A percentile compares a stretch with the other conserved stretches of the same genome.
Evolutionary conservation across 2,329 filamentous ascomycete genomes (phyloP).

Genomic region (Trichophyton rubrum): DNA sequence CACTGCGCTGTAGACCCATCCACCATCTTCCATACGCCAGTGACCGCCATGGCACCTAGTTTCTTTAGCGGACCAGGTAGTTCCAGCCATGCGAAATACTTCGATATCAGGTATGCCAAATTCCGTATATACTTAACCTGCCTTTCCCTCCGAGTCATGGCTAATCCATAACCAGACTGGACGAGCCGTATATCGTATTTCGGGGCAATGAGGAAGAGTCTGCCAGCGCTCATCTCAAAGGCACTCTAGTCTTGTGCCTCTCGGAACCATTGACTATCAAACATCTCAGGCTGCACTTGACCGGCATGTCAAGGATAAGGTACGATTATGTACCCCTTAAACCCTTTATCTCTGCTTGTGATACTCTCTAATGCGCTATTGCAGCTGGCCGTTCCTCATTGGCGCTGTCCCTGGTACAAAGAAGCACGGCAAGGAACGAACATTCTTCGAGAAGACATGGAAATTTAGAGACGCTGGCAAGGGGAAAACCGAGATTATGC

Average conservation of each 20-base stretch:
- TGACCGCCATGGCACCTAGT: slow-evolving; percentile 31
- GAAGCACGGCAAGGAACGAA: slow-evolving; percentile 31
- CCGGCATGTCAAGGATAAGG: slow-evolving; percentile 56
- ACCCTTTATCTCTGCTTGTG: neutral
- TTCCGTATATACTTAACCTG: slow-evolving; percentile 2
- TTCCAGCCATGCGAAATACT: slow-evolving; percentile 37
- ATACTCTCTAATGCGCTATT: neutral
- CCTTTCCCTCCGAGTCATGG: slow-evolving; percentile 1
- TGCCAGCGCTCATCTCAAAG: slow-evolving; percentile 60
- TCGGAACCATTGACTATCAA: slow-evolving; percentile 57
- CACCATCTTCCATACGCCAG: neutral
- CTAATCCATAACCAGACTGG: slow-evolving; percentile 38
- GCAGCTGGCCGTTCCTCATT: slow-evolving; percentile 15
- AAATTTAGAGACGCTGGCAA: slow-evolving; percentile 47
- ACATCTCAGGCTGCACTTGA: slow-evolving; percentile 58
- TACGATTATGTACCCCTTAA: slow-evolving; percentile 34
- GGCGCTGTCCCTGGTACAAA: slow-evolving; percentile 26
- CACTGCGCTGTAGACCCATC: neutral
- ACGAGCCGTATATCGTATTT: slow-evolving; percentile 68
- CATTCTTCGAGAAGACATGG: slow-evolving; percentile 59
- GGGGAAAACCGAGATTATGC: slow-evolving; percentile 44
- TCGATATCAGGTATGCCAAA: slow-evolving; percentile 35
- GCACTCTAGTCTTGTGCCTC: slow-evolving; percentile 61
- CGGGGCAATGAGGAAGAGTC: slow-evolving; percentile 64
- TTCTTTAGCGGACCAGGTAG: slow-evolving; percentile 32